Evolutionary conservation across 305 asterid species (phyloP).

Genomic region (Fraxinus sp.): DNA sequence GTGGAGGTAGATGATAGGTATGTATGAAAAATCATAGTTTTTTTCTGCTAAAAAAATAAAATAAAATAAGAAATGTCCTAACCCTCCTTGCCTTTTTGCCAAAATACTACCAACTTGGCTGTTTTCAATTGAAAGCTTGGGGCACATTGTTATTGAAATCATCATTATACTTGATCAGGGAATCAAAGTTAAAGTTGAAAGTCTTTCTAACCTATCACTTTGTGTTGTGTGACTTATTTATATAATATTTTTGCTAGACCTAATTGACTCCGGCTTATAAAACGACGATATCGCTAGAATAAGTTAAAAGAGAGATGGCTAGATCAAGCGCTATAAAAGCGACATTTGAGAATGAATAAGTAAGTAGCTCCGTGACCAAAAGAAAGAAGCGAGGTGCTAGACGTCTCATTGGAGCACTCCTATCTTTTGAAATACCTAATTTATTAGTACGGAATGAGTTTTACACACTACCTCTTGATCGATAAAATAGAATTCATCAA

Average conservation of each 20-base stretch:
- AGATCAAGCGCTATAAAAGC: neutral
- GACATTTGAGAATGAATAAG: neutral
- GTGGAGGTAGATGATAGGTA: conserved; percentile 29
- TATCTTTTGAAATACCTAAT: neutral
- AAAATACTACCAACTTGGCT: conserved; percentile 28
- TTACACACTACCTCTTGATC: neutral
- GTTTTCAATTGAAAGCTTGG: conserved; percentile 36
- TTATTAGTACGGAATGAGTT: neutral
- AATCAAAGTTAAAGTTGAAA: conserved; percentile 33
- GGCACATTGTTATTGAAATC: conserved; percentile 35
- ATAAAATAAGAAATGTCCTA: neutral
- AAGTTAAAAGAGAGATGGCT: neutral
- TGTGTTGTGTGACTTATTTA: conserved; percentile 22
- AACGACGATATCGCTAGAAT: neutral
- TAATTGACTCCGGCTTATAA: neutral
- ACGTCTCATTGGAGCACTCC: no score
- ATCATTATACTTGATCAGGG: conserved; percentile 28
- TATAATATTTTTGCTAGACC: conserved; percentile 21
- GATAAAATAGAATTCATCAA: neutral
- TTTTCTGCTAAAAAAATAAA: neutral
- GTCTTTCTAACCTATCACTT: conserved; percentile 45
- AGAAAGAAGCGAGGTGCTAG: neutral
- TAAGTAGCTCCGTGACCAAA: neutral
- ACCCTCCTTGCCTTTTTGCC: conserved; percentile 16
- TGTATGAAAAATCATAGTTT: conserved; percentile 2